Conservation (phyloP, 169 alveolate genomes). For the Neospora caninum region DNA sequence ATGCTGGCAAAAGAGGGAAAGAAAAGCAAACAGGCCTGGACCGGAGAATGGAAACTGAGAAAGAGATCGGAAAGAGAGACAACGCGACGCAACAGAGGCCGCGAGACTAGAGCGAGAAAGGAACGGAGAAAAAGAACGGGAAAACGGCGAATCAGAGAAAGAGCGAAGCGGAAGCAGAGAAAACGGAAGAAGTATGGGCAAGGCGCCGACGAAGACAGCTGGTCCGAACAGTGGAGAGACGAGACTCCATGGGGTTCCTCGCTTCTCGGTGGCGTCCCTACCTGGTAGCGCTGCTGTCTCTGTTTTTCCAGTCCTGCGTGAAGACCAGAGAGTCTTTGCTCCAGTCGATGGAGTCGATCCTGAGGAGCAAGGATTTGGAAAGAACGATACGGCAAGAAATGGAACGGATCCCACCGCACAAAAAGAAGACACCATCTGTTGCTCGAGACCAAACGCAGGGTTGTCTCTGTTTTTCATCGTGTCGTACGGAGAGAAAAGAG, state of each 20-base stretch:
- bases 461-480: too few species aligned
- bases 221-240: background rate
- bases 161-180: background rate
- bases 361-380: background rate
- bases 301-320: slow-evolving; percentile 59
- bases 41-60: background rate
- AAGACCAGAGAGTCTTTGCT: slow-evolving; percentile 55
- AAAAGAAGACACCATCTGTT: too few species aligned
- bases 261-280: background rate
- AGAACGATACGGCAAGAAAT: background rate
- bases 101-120: background rate
- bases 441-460: too few species aligned
- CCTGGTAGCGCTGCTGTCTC: slow-evolving; percentile 50
- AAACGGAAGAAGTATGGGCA: background rate
- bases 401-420: background rate
- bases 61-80: background rate
- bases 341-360: slow-evolving; percentile 56
- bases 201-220: background rate
- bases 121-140: background rate
- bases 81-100: background rate
- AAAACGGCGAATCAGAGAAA: background rate
- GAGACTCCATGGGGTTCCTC: background rate
- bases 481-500: too few species aligned
- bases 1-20: background rate
- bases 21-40: background rate